Conservation (phyloP, 768 basidiomycete species). For the Leccinum imitatum region DNA sequence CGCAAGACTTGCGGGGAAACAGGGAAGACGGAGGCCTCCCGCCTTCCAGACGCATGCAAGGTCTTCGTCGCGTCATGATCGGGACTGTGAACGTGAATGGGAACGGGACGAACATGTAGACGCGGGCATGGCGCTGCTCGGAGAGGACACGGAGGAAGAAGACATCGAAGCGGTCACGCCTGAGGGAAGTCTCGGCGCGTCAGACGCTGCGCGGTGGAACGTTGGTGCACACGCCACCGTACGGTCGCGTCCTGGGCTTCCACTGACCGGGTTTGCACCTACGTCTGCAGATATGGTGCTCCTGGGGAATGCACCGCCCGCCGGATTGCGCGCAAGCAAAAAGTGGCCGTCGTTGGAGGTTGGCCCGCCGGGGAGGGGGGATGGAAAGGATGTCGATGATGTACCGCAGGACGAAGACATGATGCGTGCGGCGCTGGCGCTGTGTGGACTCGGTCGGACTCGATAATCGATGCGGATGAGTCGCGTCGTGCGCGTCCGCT, state of each 20-base stretch:
- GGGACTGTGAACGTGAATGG: slow-evolving; percentile 10
- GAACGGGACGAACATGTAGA: background rate
- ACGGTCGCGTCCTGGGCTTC: slow-evolving; percentile 1
- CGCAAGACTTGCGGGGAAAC: slow-evolving; percentile 49
- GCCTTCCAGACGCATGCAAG: background rate
- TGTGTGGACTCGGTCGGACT: slow-evolving; percentile 53
- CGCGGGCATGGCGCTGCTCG: slow-evolving; percentile 4
- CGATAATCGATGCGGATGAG: slow-evolving; percentile 16
- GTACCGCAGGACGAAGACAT: slow-evolving; percentile 56
- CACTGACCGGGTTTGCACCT: background rate
- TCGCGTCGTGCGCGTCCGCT: background rate
- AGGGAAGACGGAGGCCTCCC: slow-evolving; percentile 23
- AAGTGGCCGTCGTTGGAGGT: slow-evolving; percentile 1
- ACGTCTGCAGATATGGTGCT: background rate
- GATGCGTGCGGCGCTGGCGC: slow-evolving; percentile 66
- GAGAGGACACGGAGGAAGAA: slow-evolving; percentile 64
- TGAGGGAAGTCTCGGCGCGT: slow-evolving; percentile 46
- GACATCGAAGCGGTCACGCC: slow-evolving; percentile 65
- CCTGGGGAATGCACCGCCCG: background rate
- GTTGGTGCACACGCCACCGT: background rate
- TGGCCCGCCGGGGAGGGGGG: background rate
- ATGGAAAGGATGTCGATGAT: slow-evolving; percentile 8
- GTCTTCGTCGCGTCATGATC: slow-evolving; percentile 11
- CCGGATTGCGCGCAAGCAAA: background rate
- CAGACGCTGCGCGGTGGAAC: slow-evolving; percentile 42